A percentile compares a stretch with the other conserved stretches of the same genome.
These are phyloP conservation scores for Colletotrichum sp. DNA, from an alignment of 2,329 filamentous ascomycete species.

Conservation along the genomic window DNA sequence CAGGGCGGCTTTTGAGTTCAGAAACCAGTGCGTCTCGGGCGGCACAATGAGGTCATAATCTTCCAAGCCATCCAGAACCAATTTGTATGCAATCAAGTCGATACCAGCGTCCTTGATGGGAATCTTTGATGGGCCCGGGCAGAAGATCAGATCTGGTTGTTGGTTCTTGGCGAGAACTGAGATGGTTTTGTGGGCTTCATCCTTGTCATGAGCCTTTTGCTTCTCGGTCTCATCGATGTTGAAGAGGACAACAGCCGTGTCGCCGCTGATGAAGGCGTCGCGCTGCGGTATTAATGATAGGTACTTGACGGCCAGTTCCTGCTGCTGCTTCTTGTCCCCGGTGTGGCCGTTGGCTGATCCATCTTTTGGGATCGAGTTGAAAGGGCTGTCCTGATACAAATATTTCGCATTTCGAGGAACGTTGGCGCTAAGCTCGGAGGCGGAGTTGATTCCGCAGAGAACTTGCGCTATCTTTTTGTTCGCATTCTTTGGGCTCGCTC, in stretches of 20 bases:
- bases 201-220: constrained; percentile 28
- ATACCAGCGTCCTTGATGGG: constrained; percentile 28
- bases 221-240: constrained; percentile 25
- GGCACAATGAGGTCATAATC: constrained; percentile 29
- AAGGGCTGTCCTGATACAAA: constrained; percentile 38
- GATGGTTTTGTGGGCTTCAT: constrained; percentile 33
- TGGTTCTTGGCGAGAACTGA: constrained; percentile 30
- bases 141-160: constrained; percentile 36
- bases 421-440: constrained; percentile 26
- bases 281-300: constrained; percentile 39
- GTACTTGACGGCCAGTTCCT: constrained; percentile 34
- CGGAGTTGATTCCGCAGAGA: constrained; percentile 31
- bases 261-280: constrained; percentile 36
- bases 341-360: not conserved
- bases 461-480: constrained; percentile 33
- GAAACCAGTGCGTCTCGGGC: constrained; percentile 36
- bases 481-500: constrained; percentile 24
- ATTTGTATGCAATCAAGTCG: constrained; percentile 32
- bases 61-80: constrained; percentile 34
- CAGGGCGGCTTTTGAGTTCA: constrained; percentile 40
- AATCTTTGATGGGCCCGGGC: constrained; percentile 30
- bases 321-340: constrained; percentile 18
- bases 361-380: constrained; percentile 28
- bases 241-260: constrained; percentile 32
- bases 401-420: constrained; percentile 39